phyloP scores from a whole-genome alignment of 2,329 filamentous ascomycete genomes.

The Apiospora arundinis region DNA sequence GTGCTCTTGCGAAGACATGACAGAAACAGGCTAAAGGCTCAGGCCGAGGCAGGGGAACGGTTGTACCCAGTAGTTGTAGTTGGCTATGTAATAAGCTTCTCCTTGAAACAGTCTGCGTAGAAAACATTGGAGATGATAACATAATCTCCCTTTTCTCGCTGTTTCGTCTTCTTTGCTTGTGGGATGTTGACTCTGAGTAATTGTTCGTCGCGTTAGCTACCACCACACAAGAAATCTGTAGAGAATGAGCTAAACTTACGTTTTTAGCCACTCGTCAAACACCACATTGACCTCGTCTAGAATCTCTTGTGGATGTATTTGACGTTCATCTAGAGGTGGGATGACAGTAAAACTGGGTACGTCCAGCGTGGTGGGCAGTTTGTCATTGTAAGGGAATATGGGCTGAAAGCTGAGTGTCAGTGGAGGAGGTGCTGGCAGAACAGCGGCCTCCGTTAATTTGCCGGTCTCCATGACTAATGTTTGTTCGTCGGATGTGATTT shows the following conservation, averaged over 20 bases:
- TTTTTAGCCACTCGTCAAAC: conserved; percentile 38
- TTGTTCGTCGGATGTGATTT: neutral
- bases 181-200: conserved; percentile 33
- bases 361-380: neutral
- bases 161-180: conserved; percentile 37
- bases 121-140: conserved; percentile 35
- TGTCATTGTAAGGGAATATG: neutral
- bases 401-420: neutral
- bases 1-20: neutral
- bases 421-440: neutral
- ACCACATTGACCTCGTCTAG: conserved; percentile 35
- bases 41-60: too few species aligned
- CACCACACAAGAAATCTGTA: neutral
- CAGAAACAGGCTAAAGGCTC: neutral
- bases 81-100: conserved; percentile 35
- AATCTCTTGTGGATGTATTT: neutral
- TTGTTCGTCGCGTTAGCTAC: too few species aligned
- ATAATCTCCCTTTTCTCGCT: conserved; percentile 37
- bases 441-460: neutral
- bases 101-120: conserved; percentile 37
- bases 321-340: neutral
- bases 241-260: conserved; percentile 28
- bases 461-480: neutral
- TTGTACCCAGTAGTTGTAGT: conserved; percentile 39
- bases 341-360: neutral